Conservation (phyloP, 768 basidiomycete genomes). For the Amanita rimosa region DNA sequence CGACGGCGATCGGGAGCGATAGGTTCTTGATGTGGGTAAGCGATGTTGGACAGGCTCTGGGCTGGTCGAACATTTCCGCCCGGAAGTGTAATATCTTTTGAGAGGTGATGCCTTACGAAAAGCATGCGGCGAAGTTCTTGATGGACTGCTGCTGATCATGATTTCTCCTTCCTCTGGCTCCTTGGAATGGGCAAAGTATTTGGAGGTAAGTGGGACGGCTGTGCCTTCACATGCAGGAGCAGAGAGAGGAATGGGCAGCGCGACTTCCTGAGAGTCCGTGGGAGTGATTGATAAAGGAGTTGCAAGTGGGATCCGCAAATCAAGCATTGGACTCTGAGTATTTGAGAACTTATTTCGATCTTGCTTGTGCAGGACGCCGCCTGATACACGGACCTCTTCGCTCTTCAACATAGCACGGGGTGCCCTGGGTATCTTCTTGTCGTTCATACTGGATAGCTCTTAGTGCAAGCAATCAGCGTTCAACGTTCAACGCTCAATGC, state of each 20-base stretch:
- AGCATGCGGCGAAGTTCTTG: background rate
- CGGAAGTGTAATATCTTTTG: background rate
- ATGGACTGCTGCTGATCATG: background rate
- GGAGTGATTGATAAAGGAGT: background rate
- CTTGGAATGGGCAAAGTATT: background rate
- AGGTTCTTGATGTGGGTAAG: constrained; percentile 2
- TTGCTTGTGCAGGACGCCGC: background rate
- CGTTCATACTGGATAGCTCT: background rate
- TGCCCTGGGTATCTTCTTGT: constrained; percentile 9
- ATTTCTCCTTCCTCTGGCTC: constrained; percentile 5
- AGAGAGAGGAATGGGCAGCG: background rate
- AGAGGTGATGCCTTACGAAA: background rate
- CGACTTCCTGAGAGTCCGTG: background rate
- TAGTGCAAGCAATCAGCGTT: background rate
- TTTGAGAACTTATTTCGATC: background rate
- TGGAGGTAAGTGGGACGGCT: constrained; percentile 10
- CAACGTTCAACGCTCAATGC: too few species aligned
- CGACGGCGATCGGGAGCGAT: constrained; percentile 1
- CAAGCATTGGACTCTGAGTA: background rate
- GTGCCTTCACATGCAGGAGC: background rate
- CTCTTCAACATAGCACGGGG: constrained; percentile 13
- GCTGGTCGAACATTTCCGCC: constrained; percentile 2
- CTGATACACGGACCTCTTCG: background rate
- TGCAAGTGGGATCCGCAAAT: background rate
- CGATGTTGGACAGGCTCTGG: constrained; percentile 3